A percentile compares a stretch with the other conserved stretches of the same genome.
Conservation (phyloP, 805 yeast genomes). For the Saturnispora sekii region DNA sequence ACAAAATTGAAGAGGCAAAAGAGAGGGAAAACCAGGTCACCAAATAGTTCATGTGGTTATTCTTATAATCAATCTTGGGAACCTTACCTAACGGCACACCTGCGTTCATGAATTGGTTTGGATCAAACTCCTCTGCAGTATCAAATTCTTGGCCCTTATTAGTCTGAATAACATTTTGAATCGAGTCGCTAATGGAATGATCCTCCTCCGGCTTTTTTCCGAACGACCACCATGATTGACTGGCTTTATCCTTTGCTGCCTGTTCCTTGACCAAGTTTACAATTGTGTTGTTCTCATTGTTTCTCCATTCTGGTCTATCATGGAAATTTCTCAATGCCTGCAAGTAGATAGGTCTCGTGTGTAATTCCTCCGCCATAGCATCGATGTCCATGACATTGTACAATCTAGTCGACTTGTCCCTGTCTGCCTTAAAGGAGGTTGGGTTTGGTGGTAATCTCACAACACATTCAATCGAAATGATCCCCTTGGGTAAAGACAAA, state of each 20-base stretch:
- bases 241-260: not conserved
- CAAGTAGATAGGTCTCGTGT: slow-evolving; percentile 62
- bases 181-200: not conserved
- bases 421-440: slow-evolving; percentile 58
- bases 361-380: slow-evolving; percentile 65
- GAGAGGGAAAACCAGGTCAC: slow-evolving; percentile 93
- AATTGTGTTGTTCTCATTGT: slow-evolving; percentile 8
- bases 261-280: not conserved
- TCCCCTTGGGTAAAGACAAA: slow-evolving; percentile 64
- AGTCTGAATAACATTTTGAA: slow-evolving; percentile 7
- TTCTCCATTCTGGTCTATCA: slow-evolving; percentile 48
- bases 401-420: slow-evolving; percentile 53
- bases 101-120: slow-evolving; percentile 53
- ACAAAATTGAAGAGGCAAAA: slow-evolving; percentile 58
- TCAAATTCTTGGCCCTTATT: slow-evolving; percentile 12
- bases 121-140: slow-evolving; percentile 34
- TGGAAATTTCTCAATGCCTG: slow-evolving; percentile 61
- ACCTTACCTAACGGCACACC: slow-evolving; percentile 87
- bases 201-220: slow-evolving; percentile 7
- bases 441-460: slow-evolving; percentile 59
- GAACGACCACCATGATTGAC: slow-evolving; percentile 8
- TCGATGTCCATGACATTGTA: slow-evolving; percentile 76
- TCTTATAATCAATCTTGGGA: slow-evolving; percentile 74
- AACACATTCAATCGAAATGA: slow-evolving; percentile 62
- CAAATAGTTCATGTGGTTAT: slow-evolving; percentile 85